Evolutionary conservation across 2,329 filamentous ascomycete species (phyloP).

Genomic region (Fusarium sp.): DNA sequence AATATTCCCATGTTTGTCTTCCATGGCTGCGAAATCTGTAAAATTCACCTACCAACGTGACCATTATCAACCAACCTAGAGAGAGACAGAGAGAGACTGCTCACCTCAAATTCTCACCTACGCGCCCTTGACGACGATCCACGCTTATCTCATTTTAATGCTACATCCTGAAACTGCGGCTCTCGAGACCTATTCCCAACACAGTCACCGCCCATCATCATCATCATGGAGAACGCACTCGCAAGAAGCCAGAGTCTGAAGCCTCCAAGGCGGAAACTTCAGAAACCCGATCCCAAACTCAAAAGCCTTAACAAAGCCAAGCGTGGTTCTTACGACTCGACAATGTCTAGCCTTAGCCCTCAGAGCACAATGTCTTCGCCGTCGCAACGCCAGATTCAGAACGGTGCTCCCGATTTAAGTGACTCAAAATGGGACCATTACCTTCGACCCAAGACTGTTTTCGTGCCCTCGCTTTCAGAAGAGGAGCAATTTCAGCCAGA

Average conservation of each 20-base stretch:
- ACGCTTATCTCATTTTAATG: conserved; percentile 31
- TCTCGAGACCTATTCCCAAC: conserved; percentile 13
- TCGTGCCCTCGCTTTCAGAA: conserved; percentile 38
- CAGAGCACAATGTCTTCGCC: conserved; percentile 32
- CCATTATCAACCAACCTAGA: conserved; percentile 7
- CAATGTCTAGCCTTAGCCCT: conserved; percentile 39
- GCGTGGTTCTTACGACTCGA: conserved; percentile 48
- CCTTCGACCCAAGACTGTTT: conserved; percentile 43
- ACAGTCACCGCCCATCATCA: not conserved
- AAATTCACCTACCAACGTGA: conserved; percentile 23
- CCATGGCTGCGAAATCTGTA: conserved; percentile 29
- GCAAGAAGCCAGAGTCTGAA: conserved; percentile 42
- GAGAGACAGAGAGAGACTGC: too few species aligned
- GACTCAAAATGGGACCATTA: conserved; percentile 50
- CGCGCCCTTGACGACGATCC: conserved; percentile 28
- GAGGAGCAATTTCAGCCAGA: conserved; percentile 27
- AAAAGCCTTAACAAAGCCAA: conserved; percentile 46
- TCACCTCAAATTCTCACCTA: conserved; percentile 8
- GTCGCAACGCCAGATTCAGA: conserved; percentile 37
- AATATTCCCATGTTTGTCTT: conserved; percentile 9
- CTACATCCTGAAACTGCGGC: conserved; percentile 21
- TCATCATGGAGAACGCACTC: conserved; percentile 25
- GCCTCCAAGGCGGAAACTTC: conserved; percentile 50
- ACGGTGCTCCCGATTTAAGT: conserved; percentile 47
- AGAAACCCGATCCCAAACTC: conserved; percentile 50